These are phyloP conservation scores for Gryganskiella cystojenkinii DNA, from an alignment of 192 early-diverging fungal species.

Conservation along the genomic window DNA sequence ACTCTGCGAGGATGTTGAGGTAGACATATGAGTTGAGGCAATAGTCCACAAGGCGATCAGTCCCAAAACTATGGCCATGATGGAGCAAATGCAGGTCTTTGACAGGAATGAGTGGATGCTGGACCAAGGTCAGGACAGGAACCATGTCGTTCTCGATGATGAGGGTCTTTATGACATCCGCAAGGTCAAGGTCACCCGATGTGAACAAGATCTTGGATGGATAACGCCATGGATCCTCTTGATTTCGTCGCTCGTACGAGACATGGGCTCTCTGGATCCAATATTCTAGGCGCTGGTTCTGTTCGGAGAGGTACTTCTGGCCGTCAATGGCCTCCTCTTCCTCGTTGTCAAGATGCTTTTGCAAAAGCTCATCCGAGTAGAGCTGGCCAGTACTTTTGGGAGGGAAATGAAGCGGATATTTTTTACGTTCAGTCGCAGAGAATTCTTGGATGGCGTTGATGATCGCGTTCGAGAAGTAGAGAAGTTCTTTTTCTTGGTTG, in stretches of 20 bases:
- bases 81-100: background rate
- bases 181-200: constrained; percentile 4
- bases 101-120: constrained; percentile 18
- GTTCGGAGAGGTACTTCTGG: constrained; percentile 3
- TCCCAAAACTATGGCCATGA: constrained; percentile 16
- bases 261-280: background rate
- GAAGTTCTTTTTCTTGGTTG: constrained; percentile 8
- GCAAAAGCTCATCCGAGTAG: constrained; percentile 12
- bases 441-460: constrained; percentile 10
- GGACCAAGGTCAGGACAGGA: constrained; percentile 13
- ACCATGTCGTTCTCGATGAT: constrained; percentile 17
- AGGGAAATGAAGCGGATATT: constrained; percentile 15
- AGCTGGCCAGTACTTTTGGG: constrained; percentile 7
- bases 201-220: constrained; percentile 4
- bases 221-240: background rate
- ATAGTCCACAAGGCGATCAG: constrained; percentile 7
- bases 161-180: constrained; percentile 15
- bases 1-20: constrained; percentile 21
- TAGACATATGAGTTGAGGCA: constrained; percentile 11
- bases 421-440: constrained; percentile 19
- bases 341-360: background rate
- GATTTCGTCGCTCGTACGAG: background rate
- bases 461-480: constrained; percentile 24
- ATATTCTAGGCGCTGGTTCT: constrained; percentile 21
- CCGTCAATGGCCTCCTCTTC: background rate